phyloP scores from a whole-genome alignment of 805 yeast genomes.

The Ogataea siamensis region DNA sequence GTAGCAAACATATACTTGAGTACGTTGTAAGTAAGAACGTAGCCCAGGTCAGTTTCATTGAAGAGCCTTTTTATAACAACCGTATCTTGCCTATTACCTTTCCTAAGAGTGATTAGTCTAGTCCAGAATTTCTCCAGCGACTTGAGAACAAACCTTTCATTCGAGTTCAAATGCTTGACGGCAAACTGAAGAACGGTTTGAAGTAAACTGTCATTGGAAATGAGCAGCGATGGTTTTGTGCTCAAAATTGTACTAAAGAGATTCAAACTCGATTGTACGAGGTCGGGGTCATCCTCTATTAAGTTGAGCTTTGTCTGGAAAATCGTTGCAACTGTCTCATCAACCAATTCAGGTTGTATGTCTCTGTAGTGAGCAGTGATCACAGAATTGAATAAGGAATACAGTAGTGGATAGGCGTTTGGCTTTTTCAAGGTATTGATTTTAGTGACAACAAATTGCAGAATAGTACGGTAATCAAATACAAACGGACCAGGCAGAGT shows the following conservation, averaged over 20 bases:
- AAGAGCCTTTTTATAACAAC: constrained; percentile 28
- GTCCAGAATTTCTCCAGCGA: constrained; percentile 58
- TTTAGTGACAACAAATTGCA: constrained; percentile 40
- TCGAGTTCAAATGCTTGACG: constrained; percentile 40
- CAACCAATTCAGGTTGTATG: constrained; percentile 34
- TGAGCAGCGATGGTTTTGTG: constrained; percentile 46
- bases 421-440: constrained; percentile 26
- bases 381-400: constrained; percentile 44
- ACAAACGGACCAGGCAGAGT: constrained; percentile 64
- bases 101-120: constrained; percentile 41
- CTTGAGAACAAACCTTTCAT: constrained; percentile 56
- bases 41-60: constrained; percentile 32
- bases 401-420: constrained; percentile 43
- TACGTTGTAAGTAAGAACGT: constrained; percentile 34
- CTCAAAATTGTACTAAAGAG: constrained; percentile 50
- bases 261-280: constrained; percentile 50
- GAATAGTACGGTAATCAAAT: constrained; percentile 40
- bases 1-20: constrained; percentile 47
- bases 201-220: constrained; percentile 29
- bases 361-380: constrained; percentile 37
- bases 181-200: constrained; percentile 34
- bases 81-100: constrained; percentile 43
- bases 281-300: constrained; percentile 56
- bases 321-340: constrained; percentile 37
- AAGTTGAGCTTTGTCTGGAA: constrained; percentile 37